Base-by-base conservation (phyloP, 306 rosid genomes). In the Lathyrus tuberosus region DNA sequence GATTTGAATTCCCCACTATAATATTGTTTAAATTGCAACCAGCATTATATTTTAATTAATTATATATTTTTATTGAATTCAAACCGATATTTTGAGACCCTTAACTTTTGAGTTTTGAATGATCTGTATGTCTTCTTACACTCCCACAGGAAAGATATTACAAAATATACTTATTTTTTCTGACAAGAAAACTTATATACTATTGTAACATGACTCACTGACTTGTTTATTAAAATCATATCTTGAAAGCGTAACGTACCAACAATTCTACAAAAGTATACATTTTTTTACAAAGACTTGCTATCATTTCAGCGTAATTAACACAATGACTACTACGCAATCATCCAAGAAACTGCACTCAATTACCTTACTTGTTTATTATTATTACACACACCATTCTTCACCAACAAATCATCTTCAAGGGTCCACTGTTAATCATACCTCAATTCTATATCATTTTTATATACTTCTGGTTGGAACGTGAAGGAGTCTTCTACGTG, bases 271-370 rank as follows among this genome's bases (percentile, higher is more conserved):
- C 4, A 11, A 67, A 33, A 67, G 62, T 54, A 74, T 47, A 6
- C 1, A 6, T 35, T 35, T 1, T 7, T 6, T 35, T 35, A 35
- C 40, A 43, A 43, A 67, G 70, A 72, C 42, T 81, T 38, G 69
- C 59, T 70, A 88, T 88, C 78, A 85, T 83, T 71, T 76, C 77
- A 66, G 69, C 68, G 81, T 77, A 75, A 76, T 77, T 31, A 75
- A 76, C 74, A 78, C 47, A 85, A 69, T 81, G 4, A 22, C 26
- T 52, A 76, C 76, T 48, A 65, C 48, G 24, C 72, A 59, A 54
- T 69, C 80, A 48, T 62, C 74, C 90, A 85, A 81, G 87, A 63
- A 73, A 73, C 56, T 67, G 48, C 62, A 62, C 79, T 81, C 79
- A 54, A 77, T 51, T 37, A 40, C 64, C 60, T 10, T 53, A 4